Evolutionary conservation across 495 filamentous ascomycete genomes (phyloP), one percentile per base, ranked within the genome.

Genomic region (Aspergillus nanangensis): DNA sequence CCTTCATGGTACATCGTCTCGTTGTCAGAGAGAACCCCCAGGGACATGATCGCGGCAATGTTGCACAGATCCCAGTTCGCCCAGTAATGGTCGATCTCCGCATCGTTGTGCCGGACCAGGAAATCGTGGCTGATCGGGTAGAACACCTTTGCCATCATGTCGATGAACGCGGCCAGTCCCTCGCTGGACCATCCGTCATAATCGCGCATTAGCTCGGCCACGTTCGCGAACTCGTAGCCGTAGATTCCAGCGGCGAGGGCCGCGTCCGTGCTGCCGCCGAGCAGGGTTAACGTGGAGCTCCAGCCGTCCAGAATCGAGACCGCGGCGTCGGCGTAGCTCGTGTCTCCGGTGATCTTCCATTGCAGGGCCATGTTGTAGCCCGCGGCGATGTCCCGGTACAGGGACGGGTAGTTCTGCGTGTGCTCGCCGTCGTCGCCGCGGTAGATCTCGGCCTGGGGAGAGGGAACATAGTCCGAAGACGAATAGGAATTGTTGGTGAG

Each of bases 21-120:
- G 29, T 75, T 71, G 34, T 75, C 71, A 1, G 58, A 48, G 4
- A 72, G 48, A 17, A 74, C 56, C 14, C 69, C 65, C 41, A 72
- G 68, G 8, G 69, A 59, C 13, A 67, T 37, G 8, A 63, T 52
- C 0, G 56, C 60, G 14, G 66, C 66, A 8, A 72, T 56, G 34
- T 75, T 74, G 46, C 64, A 70, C 18, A 68, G 52, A 36, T 75
- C 71, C 69, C 71, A 75, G 38, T 75, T 75, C 9, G 69, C 69
- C 47, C 57, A 74, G 51, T 67, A 72, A 34, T 71, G 67, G 36
- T 66, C 52, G 19, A 61, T 54, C 5, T 29, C 41, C 9, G 45
- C 40, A 7, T 47, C 57, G 36, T 66, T 65, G 35, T 74, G 65
- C 14, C 58, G 46, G 8, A 52, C 37, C 3, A 67, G 35, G 39